Base-by-base conservation (phyloP, 441 rosid species). In the Corymbia calophylla region DNA sequence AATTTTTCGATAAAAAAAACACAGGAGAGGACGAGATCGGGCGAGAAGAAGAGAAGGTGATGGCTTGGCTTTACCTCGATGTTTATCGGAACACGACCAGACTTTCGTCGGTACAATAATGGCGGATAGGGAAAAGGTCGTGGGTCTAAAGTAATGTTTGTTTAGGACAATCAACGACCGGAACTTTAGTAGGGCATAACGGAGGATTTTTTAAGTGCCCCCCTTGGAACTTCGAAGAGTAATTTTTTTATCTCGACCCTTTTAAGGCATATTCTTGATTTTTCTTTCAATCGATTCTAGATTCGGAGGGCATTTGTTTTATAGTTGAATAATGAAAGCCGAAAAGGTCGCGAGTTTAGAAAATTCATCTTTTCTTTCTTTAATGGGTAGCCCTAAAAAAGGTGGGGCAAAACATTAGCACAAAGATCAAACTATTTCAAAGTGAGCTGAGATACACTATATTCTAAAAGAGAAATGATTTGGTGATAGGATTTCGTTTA, bases 1-100 rank as follows among this genome's bases (percentile, higher is more conserved):
- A 55, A n/a, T n/a, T 4, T 15, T n/a, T 16, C 5, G 19, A 9
- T 15, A 0, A 32, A 8, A 16, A 7, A n/a, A 39, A 39, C 44
- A 5, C 44, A 39, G 44, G 73, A 66, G 21, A 66, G 39, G 21
- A 66, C 1, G 44, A 31, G 31, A 4, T n/a, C 70, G 60, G 23
- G 27, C 9, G 60, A 56, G 60, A 39, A 39, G 60, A 56, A 56
- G 60, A 56, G 27, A 56, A 56, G 44, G 44, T 39, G 44, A 39
- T 39, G 44, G 44, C 5, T 39, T 39, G 35, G 35, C 73, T 66
- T 66, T 66, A 3, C 73, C 11, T 31, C 3, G 39, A 66, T 31
- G 73, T 4, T 73, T 21, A 21, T 39, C 49, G 4, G 82, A 39
- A 73, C 29, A 11, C 49, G 51, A 12, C 29, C 13, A 31, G 32